Evolutionary conservation across 768 basidiomycete species (phyloP).

Genomic region (Pleurotus pulmonarius): DNA sequence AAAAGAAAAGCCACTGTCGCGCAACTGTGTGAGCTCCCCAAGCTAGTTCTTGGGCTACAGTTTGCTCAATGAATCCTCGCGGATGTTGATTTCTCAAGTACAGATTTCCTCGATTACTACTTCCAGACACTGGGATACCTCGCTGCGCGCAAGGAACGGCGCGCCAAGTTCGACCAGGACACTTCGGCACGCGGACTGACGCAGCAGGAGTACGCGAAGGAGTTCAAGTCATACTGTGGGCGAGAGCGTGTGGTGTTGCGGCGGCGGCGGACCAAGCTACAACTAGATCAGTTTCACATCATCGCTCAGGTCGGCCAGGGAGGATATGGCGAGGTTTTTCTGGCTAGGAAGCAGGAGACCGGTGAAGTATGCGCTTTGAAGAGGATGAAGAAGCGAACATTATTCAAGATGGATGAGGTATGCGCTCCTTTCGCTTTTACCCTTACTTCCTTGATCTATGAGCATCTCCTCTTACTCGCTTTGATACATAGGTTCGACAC

Average conservation of each 20-base stretch:
- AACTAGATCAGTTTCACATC: slow-evolving; percentile 95
- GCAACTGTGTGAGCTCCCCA: slow-evolving; percentile 74
- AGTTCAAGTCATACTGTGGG: slow-evolving; percentile 91
- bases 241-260: slow-evolving; percentile 92
- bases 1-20: slow-evolving; percentile 95
- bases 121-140: slow-evolving; percentile 93
- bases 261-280: slow-evolving; percentile 87
- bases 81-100: neutral
- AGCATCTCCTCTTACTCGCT: neutral
- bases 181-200: slow-evolving; percentile 65
- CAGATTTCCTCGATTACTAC: slow-evolving; percentile 98
- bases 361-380: slow-evolving; percentile 97
- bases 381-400: slow-evolving; percentile 92
- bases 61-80: no score
- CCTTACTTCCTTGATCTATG: neutral
- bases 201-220: slow-evolving; percentile 58
- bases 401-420: slow-evolving; percentile 99
- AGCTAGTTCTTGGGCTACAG: no score
- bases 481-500: slow-evolving; percentile 75
- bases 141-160: slow-evolving; percentile 79
- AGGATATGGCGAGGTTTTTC: slow-evolving; percentile 96
- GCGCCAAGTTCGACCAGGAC: slow-evolving; percentile 79
- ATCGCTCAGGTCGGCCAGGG: slow-evolving; percentile 99
- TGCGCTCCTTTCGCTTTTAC: slow-evolving; percentile 10
- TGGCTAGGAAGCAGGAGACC: slow-evolving; percentile 92